Evolutionary conservation across 1,284 basidiomycete genomes (phyloP), one percentile per base, ranked within the genome.

Genomic region (Athelia psychrophila): DNA sequence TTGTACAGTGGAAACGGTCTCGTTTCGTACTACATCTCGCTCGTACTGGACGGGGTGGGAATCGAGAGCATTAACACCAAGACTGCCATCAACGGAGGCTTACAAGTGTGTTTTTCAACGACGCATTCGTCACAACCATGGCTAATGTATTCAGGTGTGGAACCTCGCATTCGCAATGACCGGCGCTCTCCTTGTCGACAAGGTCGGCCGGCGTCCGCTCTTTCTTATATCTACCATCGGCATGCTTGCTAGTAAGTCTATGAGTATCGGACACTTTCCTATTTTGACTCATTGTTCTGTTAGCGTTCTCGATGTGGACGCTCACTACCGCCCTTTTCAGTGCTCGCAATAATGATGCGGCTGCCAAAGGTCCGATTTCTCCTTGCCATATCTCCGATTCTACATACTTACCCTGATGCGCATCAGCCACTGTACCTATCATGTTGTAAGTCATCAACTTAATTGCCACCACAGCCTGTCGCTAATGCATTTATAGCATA

Each of bases 171-270:
- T 81, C 38, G 81, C 82, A 6, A 65, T 80, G 49, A 64, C 67
- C 18, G 80, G 80, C n/a, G 76, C 84, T 6, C 68, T 84, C 59
- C 66, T 84, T 3, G 75, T 86, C 30, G 82, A 86, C 60, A 75
- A 73, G 58, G 65, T 81, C 20, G 84, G 86, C 24, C 79, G 86
- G 54, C 73, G 84, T 56, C 73, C 75, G 5, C 71, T 88, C 12
- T 87, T 87, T 65, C 71, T 88, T 23, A 67, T 74, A 24, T 86
- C 84, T 0, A 86, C 80, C 56, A 60, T 72, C n/a, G 84, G 83
- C 49, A 87, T 88, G 84, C 70, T 88, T 47, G 64, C 81, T 53
- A 64, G 83, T 83, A 56, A 49, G 75, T 62, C n/a, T 16, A 6
- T 22, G 27, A n/a, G 5, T 30, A 13, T 30, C 27, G 13, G 6